phyloP scores from a whole-genome alignment of 352 stramenopile genomes.

The Globisporangium parvum region DNA sequence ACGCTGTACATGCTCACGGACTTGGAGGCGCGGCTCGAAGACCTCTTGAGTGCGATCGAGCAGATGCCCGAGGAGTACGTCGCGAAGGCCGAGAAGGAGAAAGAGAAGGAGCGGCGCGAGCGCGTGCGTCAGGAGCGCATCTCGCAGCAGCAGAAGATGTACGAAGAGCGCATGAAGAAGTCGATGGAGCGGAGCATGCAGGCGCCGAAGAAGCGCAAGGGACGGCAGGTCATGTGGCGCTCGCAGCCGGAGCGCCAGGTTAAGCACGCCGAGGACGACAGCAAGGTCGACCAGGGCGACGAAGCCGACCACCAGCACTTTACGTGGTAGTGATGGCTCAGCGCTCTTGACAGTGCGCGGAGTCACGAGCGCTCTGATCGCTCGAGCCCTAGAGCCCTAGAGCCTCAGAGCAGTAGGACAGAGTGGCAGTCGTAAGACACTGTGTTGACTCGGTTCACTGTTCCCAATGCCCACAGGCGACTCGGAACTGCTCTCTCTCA shows the following conservation, averaged over 20 bases:
- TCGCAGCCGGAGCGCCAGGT: constrained; percentile 78
- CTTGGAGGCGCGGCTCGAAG: constrained; percentile 87
- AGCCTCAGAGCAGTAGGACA: not conserved
- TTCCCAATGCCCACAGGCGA: not conserved
- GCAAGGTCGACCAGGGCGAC: constrained; percentile 73
- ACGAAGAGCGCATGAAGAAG: constrained; percentile 92
- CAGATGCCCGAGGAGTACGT: constrained; percentile 94
- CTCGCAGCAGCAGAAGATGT: constrained; percentile 90
- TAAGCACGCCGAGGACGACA: constrained; percentile 72
- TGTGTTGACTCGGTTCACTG: not conserved
- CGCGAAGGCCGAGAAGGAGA: constrained; percentile 91
- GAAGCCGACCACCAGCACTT: constrained; percentile 84
- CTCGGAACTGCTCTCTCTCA: not conserved
- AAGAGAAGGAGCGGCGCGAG: constrained; percentile 92
- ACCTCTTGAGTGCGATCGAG: constrained; percentile 88
- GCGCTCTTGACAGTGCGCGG: too few relatives aligned
- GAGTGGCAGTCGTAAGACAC: not conserved
- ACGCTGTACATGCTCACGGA: constrained; percentile 94
- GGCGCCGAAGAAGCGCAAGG: constrained; percentile 90
- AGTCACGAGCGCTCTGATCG: too few relatives aligned
- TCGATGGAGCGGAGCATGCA: constrained; percentile 92
- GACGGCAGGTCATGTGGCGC: constrained; percentile 91
- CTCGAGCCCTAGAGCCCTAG: too few relatives aligned
- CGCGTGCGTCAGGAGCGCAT: constrained; percentile 89
- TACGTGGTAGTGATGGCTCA: constrained; percentile 38